A percentile compares a stretch with the other conserved stretches of the same genome.
These are phyloP conservation scores for Neurospora sp. DNA, from an alignment of 2,329 filamentous ascomycete genomes.

Conservation along the genomic window DNA sequence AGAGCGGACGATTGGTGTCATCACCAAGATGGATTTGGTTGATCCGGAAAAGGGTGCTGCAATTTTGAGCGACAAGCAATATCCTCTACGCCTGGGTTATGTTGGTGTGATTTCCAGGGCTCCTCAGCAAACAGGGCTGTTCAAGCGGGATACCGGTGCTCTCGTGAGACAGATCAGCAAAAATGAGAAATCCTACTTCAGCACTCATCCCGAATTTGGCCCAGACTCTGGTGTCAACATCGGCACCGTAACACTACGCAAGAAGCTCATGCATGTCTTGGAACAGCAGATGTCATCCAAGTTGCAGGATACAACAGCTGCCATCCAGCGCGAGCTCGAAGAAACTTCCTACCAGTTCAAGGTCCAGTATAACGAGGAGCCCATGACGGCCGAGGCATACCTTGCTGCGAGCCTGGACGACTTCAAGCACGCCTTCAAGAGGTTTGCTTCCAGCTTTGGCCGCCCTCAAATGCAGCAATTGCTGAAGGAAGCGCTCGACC, in stretches of 20 bases:
- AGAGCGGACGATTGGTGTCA: slow-evolving; percentile 94
- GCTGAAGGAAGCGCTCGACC: slow-evolving; percentile 85
- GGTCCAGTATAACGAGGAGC: slow-evolving; percentile 96
- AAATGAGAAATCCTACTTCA: slow-evolving; percentile 85
- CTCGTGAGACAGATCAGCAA: slow-evolving; percentile 73
- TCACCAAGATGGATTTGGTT: slow-evolving; percentile 98
- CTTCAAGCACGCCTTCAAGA: slow-evolving; percentile 97
- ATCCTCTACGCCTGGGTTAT: slow-evolving; percentile 88
- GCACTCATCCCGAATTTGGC: slow-evolving; percentile 76
- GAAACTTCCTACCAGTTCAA: slow-evolving; percentile 99
- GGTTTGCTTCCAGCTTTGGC: slow-evolving; percentile 83
- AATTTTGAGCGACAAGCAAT: slow-evolving; percentile 82
- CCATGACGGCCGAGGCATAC: slow-evolving; percentile 90
- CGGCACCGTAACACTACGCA: slow-evolving; percentile 77
- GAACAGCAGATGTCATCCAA: slow-evolving; percentile 96
- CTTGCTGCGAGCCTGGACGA: slow-evolving; percentile 88
- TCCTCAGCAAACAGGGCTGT: slow-evolving; percentile 61
- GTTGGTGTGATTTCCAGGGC: slow-evolving; percentile 88
- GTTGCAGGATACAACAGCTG: slow-evolving; percentile 79
- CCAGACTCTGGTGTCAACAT: slow-evolving; percentile 62
- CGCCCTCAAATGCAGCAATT: slow-evolving; percentile 81
- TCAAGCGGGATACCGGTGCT: slow-evolving; percentile 73
- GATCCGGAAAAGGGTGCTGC: slow-evolving; percentile 68
- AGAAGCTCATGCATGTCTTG: slow-evolving; percentile 93
- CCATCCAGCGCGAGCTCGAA: slow-evolving; percentile 88